A percentile compares a stretch with the other conserved stretches of the same genome.
Evolutionary conservation across 768 basidiomycete species (phyloP).

Genomic region (Kwoniella sp.): DNA sequence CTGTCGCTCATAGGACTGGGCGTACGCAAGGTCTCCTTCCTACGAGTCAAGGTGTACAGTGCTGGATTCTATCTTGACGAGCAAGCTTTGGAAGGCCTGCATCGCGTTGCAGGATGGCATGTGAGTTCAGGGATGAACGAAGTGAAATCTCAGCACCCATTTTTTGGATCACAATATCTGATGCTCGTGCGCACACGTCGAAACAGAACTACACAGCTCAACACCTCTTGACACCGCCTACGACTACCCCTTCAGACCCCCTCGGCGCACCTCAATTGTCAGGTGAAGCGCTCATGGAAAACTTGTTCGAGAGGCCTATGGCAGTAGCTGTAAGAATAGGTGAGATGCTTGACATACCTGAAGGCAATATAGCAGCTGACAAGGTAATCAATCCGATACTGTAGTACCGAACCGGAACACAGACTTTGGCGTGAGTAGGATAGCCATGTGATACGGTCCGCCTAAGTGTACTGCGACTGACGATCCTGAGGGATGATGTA

Average conservation of each 20-base stretch:
- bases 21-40: conserved; percentile 83
- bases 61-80: conserved; percentile 88
- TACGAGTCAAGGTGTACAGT: conserved; percentile 84
- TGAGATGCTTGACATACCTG: conserved; percentile 22
- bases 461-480: too few relatives aligned
- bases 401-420: conserved; percentile 58
- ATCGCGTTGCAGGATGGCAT: conserved; percentile 46
- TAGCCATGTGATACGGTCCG: too few relatives aligned
- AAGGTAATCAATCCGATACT: too few relatives aligned
- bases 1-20: conserved; percentile 79
- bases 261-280: conserved; percentile 26
- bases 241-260: conserved; percentile 21
- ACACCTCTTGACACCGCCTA: conserved; percentile 33
- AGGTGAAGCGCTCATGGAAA: conserved; percentile 51
- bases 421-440: conserved; percentile 50
- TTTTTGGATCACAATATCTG: too few relatives aligned
- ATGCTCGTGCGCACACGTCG: too few relatives aligned
- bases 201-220: conserved; percentile 33
- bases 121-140: conserved; percentile 40
- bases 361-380: too few relatives aligned
- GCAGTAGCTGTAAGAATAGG: conserved; percentile 56
- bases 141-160: too few relatives aligned
- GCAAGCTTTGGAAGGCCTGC: conserved; percentile 32
- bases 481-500: background rate
- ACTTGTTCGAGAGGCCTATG: conserved; percentile 43